Base-by-base conservation (phyloP, 2,329 filamentous ascomycete species). In the Onygena corvina region DNA sequence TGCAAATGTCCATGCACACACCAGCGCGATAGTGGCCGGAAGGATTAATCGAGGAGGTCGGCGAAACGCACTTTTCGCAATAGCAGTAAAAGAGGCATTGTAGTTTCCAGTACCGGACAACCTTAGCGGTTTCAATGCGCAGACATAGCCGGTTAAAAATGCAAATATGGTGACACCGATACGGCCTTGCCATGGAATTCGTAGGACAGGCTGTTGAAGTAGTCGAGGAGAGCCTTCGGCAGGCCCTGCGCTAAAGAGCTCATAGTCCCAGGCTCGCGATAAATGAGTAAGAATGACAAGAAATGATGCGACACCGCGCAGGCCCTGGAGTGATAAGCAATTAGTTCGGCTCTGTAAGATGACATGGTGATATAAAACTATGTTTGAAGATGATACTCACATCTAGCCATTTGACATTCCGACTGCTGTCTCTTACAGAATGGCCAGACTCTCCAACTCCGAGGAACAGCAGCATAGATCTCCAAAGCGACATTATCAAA, bases 131-230 rank as follows among this genome's bases (percentile, higher is more conserved):
- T 76, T 76, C 51, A 76, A 64, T 23, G 73, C 73, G 58, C 73
- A 76, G 18, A 77, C 74, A 54, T 76, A 76, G 50, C 74, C 74
- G 1, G 74, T 76, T 48, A 77, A 62, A 54, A 77, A 75, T 46
- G 73, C 72, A 55, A 77, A 77, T 59, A 76, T 75, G 51, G 73
- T 74, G 29, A 77, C 74, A 36, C 73, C 74, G 25, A 76, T 69
- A 18, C 73, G 69, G 38, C 74, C 74, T 58, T 76, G 73, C 64
- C 67, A 73, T 25, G 72, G 71, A n/a, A 76, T 64, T n/a, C 74
- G 73, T n/a, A 76, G 59, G 52, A 76, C 67, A 3, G 74, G 73
- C 46, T 69, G 63, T 58, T 77, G 74, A 29, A 75, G 64, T 23
- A 76, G 50, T 48, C 71, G 67, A 7, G 73, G 70, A 1, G 65